Conservation (phyloP, 805 yeast species). For the Myxozyma sirexii region DNA sequence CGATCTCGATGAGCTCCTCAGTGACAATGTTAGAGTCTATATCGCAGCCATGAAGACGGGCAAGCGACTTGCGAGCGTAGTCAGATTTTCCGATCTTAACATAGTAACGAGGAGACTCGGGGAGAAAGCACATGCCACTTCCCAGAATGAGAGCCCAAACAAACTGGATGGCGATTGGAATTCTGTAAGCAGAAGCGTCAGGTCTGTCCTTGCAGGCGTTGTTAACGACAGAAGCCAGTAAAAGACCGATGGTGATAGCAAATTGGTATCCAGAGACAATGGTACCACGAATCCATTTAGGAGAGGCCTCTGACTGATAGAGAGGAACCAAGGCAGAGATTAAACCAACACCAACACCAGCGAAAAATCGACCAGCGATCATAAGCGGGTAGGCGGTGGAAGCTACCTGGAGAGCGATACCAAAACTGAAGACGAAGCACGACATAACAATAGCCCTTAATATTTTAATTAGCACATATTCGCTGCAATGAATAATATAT, state of each 20-base stretch:
- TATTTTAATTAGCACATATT: background rate
- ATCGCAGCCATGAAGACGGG: slow-evolving; percentile 50
- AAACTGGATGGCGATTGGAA: slow-evolving; percentile 75
- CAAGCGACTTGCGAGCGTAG: slow-evolving; percentile 59
- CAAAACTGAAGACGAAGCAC: slow-evolving; percentile 65
- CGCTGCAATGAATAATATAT: background rate
- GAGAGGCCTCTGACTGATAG: slow-evolving; percentile 81
- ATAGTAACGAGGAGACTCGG: slow-evolving; percentile 75
- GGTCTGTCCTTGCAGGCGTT: slow-evolving; percentile 42
- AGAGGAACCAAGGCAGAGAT: slow-evolving; percentile 76
- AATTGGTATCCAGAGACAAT: slow-evolving; percentile 74
- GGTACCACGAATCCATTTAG: slow-evolving; percentile 77
- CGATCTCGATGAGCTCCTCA: slow-evolving; percentile 53
- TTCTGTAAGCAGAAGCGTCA: slow-evolving; percentile 81
- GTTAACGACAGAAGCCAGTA: slow-evolving; percentile 56
- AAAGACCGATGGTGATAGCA: slow-evolving; percentile 70
- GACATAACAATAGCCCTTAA: background rate
- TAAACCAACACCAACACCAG: slow-evolving; percentile 79
- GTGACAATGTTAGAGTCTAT: slow-evolving; percentile 49
- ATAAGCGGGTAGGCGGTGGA: slow-evolving; percentile 54
- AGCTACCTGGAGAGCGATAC: slow-evolving; percentile 69
- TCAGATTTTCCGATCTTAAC: slow-evolving; percentile 60
- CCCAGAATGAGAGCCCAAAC: slow-evolving; percentile 64
- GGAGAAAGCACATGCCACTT: slow-evolving; percentile 48
- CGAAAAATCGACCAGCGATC: slow-evolving; percentile 67